A percentile compares a stretch with the other conserved stretches of the same genome.
Evolutionary conservation across 1,284 basidiomycete species (phyloP).

Genomic region (Malassezia slooffiae): DNA sequence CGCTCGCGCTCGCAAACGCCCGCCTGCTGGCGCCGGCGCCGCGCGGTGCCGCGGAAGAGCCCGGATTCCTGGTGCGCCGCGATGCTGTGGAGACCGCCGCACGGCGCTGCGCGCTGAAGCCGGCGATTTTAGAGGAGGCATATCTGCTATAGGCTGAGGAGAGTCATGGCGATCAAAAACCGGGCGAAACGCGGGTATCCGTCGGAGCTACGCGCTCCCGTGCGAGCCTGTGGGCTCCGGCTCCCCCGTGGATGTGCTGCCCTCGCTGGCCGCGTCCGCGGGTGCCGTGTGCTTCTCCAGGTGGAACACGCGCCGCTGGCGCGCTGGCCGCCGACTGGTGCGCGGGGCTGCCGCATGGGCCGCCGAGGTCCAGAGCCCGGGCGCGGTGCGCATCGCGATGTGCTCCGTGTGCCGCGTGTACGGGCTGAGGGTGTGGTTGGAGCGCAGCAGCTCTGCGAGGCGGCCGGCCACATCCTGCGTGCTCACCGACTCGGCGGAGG

Average conservation of each 20-base stretch:
- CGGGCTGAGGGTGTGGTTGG: conserved; percentile 39
- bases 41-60: too few species aligned
- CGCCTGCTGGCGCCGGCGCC: conserved; percentile 55
- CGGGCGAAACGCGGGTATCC: too few species aligned
- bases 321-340: conserved; percentile 2
- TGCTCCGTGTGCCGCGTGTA: conserved; percentile 37
- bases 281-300: background rate
- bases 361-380: too few species aligned
- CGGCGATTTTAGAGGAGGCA: conserved; percentile 14
- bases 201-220: too few species aligned
- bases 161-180: too few species aligned
- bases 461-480: conserved; percentile 19
- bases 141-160: conserved; percentile 11
- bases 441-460: conserved; percentile 33
- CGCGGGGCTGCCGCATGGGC: conserved; percentile 5
- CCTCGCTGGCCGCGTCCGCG: too few species aligned
- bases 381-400: conserved; percentile 35
- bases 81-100: conserved; percentile 6
- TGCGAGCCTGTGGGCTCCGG: too few species aligned
- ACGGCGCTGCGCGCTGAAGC: background rate
- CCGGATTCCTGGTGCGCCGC: background rate
- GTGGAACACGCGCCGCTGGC: conserved; percentile 8
- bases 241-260: too few species aligned
- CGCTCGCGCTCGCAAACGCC: conserved; percentile 75
- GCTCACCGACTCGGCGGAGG: too few species aligned